Conservation (phyloP, 2,329 filamentous ascomycete genomes). For the Phyllosticta paracitricarpa region DNA sequence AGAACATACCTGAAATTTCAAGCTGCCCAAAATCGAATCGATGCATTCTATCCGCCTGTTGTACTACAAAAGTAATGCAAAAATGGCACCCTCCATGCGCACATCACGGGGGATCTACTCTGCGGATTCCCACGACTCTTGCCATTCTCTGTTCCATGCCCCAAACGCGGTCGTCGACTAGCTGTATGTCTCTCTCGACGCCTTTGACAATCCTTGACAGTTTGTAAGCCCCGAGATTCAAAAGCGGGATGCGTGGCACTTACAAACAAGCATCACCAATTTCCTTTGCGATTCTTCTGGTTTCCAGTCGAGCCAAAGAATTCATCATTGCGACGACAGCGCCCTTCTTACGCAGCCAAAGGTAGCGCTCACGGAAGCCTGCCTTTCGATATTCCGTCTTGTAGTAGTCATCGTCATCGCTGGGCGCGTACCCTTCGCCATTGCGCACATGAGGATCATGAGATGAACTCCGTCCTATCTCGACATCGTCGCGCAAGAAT, state of each 20-base stretch:
- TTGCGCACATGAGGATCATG: conserved; percentile 11
- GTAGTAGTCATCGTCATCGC: conserved; percentile 22
- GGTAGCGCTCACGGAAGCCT: conserved; percentile 23
- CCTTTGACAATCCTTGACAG: conserved; percentile 4
- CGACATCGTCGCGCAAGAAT: conserved; percentile 22
- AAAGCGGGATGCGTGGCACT: neutral
- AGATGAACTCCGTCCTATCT: neutral
- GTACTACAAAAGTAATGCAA: neutral
- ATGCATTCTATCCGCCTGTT: neutral
- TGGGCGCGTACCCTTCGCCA: conserved; percentile 15
- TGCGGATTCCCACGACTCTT: conserved; percentile 7
- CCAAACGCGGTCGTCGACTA: conserved; percentile 9
- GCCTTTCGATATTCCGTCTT: conserved; percentile 24
- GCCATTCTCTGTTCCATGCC: conserved; percentile 7
- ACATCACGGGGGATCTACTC: neutral
- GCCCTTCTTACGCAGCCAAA: conserved; percentile 29
- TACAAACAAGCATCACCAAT: conserved; percentile 14
- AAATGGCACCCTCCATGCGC: neutral
- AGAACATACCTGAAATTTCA: neutral
- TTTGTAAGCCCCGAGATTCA: neutral
- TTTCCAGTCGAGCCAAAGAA: conserved; percentile 27
- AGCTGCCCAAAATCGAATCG: neutral
- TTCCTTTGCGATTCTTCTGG: conserved; percentile 26
- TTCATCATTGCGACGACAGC: conserved; percentile 27
- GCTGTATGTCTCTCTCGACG: conserved; percentile 7